Percentiles rank a stretch among this genome's conserved stretches.
Conservation (phyloP, 331 rosid genomes). For the Quercus phellos region DNA sequence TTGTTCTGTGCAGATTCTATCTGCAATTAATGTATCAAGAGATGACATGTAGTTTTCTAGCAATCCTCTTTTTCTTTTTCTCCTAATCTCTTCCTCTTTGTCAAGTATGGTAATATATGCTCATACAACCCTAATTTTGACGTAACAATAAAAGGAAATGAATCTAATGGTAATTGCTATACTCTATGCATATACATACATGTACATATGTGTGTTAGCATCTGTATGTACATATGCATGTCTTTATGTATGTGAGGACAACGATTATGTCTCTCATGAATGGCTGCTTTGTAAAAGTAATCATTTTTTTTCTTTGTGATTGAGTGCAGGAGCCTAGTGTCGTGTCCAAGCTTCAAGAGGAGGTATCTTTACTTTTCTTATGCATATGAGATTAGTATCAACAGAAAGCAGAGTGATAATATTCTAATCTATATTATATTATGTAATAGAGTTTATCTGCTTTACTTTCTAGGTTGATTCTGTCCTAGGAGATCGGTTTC, state of each 20-base stretch:
- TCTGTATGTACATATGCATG: not conserved
- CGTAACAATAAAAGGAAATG: not conserved
- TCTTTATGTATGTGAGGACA: not conserved
- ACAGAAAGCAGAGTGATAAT: conserved; percentile 3
- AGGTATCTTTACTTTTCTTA: conserved; percentile 46
- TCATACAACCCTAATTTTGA: not conserved
- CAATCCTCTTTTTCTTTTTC: not conserved
- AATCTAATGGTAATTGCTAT: not conserved
- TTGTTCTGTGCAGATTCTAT: not conserved
- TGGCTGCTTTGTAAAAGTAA: conserved; percentile 12
- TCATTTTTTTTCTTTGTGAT: conserved; percentile 11
- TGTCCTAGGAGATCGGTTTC: conserved; percentile 77
- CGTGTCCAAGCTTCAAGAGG: conserved; percentile 86
- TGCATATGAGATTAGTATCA: conserved; percentile 13
- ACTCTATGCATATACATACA: not conserved
- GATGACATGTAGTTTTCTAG: not conserved
- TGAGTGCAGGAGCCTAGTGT: conserved; percentile 78
- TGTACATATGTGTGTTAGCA: not conserved
- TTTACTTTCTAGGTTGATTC: conserved; percentile 62
- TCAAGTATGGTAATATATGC: not conserved
- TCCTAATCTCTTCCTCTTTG: not conserved
- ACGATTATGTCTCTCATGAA: conserved; percentile 10
- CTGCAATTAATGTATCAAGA: not conserved
- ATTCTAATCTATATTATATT: conserved; percentile 10
- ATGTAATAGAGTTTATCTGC: not conserved